A percentile compares a stretch with the other conserved stretches of the same genome.
Conservation (phyloP, 495 filamentous ascomycete species). For the Penicillium robsamsonii region DNA sequence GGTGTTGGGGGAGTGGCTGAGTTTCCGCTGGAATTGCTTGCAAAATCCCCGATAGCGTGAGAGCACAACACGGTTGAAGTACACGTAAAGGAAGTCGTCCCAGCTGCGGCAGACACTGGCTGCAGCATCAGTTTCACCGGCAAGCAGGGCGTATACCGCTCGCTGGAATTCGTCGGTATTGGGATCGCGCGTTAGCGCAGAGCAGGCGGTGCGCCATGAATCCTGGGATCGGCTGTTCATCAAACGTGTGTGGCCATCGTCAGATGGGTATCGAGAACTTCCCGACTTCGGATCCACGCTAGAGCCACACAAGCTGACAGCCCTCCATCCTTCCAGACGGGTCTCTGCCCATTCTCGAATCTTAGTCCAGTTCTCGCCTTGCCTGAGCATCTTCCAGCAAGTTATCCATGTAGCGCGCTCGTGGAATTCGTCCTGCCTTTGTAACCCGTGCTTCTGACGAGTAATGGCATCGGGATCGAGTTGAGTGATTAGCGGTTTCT, state of each 20-base stretch:
- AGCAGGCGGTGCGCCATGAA: constrained; percentile 82
- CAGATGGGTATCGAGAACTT: constrained; percentile 36
- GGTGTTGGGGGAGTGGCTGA: constrained; percentile 36
- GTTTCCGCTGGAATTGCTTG: constrained; percentile 43
- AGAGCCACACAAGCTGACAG: constrained; percentile 50
- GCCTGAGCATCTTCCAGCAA: constrained; percentile 83
- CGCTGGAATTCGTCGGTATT: constrained; percentile 74
- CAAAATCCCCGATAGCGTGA: constrained; percentile 47
- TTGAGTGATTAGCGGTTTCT: constrained; percentile 74
- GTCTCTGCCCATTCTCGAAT: constrained; percentile 79
- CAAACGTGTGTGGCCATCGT: constrained; percentile 46
- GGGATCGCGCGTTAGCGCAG: constrained; percentile 64
- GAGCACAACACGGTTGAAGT: constrained; percentile 79
- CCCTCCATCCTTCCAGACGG: constrained; percentile 81
- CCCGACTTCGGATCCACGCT: constrained; percentile 35
- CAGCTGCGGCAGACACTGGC: constrained; percentile 73
- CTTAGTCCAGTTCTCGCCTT: constrained; percentile 66
- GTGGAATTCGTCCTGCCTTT: constrained; percentile 77
- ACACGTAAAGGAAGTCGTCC: constrained; percentile 89
- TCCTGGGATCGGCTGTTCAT: constrained; percentile 50
- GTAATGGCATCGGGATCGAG: constrained; percentile 88
- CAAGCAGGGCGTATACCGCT: constrained; percentile 85
- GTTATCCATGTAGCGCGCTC: constrained; percentile 85
- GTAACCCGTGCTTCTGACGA: constrained; percentile 69
- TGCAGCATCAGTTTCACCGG: constrained; percentile 75